Evolutionary conservation across 179 eudicot genomes (phyloP), one percentile per base, ranked within the genome.

Genomic region (Dionaea muscipula): DNA sequence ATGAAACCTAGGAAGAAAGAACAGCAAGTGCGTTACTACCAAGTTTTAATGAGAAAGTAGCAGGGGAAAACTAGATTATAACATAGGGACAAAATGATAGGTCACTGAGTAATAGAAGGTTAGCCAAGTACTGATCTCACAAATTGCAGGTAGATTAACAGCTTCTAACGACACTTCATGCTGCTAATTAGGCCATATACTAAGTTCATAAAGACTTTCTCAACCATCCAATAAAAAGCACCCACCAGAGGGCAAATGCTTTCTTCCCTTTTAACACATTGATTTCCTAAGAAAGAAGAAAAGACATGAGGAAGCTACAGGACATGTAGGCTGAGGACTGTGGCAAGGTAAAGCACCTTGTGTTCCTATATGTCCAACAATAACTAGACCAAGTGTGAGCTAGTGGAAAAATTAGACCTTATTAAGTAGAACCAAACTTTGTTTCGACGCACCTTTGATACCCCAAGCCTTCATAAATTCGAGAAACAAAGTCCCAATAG

Each of bases 391-490:
- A 57, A 51, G 62, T 36, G 11, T 11, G 43, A 53, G 35, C 52
- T 26, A 47, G 51, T 56, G 43, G 62, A 24, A 31, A 62, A 19
- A 21, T 25, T 25, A 43, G 44, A 14, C n/a, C 12, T 15, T 36
- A 21, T 9, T 31, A 51, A 41, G 33, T 23, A 38, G 31, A 49
- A 20, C 60, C 20, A 44, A 5, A 50, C 22, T 26, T 54, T 39
- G 43, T 47, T 44, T 27, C n/a, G 33, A 68, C 60, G 33, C 69
- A 90, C 97, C 97, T 86, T 59, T 73, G 74, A 67, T 82, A 90
- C 28, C 95, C 95, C 72, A 87, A 60, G 72, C 85, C 81, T 60
- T 78, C 80, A 72, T 75, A 68, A 24, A 90, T 52, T 55, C 56
- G 79, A 48, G 76, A 71, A 11, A 72, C 75, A 56, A 86, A 87